These are phyloP conservation scores for Orbilia brochopaga DNA, from an alignment of 2,329 filamentous ascomycete genomes.

Conservation along the genomic window DNA sequence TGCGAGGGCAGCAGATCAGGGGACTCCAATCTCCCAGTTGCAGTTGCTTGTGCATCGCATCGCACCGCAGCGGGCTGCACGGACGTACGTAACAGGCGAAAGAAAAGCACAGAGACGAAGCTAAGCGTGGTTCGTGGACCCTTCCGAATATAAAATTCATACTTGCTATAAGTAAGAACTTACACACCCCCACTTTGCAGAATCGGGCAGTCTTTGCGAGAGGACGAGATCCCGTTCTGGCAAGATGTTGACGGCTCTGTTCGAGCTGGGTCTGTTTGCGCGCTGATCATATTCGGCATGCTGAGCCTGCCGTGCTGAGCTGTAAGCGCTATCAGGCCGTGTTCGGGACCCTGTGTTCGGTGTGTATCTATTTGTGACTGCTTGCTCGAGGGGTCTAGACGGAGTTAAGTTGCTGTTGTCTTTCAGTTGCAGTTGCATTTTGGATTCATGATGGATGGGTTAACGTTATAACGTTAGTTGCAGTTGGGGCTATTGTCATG, in stretches of 20 bases:
- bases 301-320: conserved; percentile 12
- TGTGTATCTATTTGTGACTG: too few relatives aligned
- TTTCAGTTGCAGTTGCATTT: too few relatives aligned
- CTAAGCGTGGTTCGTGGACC: conserved; percentile 9
- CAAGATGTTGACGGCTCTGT: conserved; percentile 19
- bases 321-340: too few relatives aligned
- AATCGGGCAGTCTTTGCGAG: conserved; percentile 47
- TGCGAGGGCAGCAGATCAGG: background rate
- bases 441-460: too few relatives aligned
- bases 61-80: background rate
- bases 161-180: too few relatives aligned
- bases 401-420: too few relatives aligned
- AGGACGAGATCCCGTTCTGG: background rate
- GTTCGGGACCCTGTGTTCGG: too few relatives aligned
- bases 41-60: too few relatives aligned
- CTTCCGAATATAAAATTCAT: background rate
- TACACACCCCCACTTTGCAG: conserved; percentile 24
- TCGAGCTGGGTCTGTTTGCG: conserved; percentile 24
- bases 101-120: conserved; percentile 25
- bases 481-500: conserved; percentile 11
- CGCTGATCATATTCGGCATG: conserved; percentile 15
- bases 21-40: background rate
- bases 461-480: too few relatives aligned
- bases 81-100: background rate
- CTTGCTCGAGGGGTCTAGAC: too few relatives aligned